These are phyloP conservation scores for Malus hybrid DNA, from an alignment of 331 rosid genomes.

Conservation along the genomic window DNA sequence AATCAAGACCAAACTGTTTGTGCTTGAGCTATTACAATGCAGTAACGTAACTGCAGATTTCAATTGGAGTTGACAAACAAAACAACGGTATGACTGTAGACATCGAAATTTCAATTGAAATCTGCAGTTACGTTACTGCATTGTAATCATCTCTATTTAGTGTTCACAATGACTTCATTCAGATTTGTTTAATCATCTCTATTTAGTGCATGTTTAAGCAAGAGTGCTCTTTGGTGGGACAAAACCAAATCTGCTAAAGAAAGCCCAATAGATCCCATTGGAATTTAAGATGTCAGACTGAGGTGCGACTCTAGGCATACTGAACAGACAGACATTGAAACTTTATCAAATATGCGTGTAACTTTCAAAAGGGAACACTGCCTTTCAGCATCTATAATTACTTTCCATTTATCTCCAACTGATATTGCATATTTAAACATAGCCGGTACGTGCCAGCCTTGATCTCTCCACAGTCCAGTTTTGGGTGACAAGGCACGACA, in stretches of 20 bases:
- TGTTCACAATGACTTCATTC: neutral
- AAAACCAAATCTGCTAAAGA: no score
- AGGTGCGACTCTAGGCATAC: neutral
- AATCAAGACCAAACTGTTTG: neutral
- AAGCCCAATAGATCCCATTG: neutral
- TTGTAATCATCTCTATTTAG: no score
- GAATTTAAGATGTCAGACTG: neutral
- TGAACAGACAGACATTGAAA: neutral
- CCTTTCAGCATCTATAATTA: neutral
- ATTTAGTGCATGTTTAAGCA: neutral
- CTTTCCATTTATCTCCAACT: neutral
- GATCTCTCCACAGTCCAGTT: neutral
- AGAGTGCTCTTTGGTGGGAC: neutral
- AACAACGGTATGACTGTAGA: neutral
- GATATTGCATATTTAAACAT: neutral
- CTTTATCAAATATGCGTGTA: neutral
- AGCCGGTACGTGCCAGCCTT: neutral
- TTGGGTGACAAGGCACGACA: neutral
- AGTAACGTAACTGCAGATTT: neutral
- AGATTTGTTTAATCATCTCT: neutral
- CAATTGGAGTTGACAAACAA: neutral
- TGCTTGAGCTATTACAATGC: neutral
- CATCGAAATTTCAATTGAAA: no score
- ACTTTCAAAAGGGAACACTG: neutral
- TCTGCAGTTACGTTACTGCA: no score